Evolutionary conservation across 305 asterid species (phyloP), one percentile per base, ranked within the genome.

Genomic region (Andrographis paniculata): DNA sequence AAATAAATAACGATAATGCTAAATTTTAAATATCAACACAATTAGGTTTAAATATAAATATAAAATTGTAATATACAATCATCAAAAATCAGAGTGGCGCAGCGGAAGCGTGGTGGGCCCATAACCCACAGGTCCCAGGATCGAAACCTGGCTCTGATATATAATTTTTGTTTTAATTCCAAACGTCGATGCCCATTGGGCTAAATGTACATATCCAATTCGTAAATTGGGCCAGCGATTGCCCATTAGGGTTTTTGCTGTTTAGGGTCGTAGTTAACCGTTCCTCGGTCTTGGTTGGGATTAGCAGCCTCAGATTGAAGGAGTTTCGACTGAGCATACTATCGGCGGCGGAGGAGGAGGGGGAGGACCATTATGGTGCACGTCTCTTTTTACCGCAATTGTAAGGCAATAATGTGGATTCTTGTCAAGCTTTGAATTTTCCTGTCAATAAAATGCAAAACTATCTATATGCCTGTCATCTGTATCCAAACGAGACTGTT

Each of bases 41-140:
- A n/a, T n/a, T n/a, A n/a, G n/a, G n/a, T n/a, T n/a, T n/a, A n/a
- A n/a, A n/a, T n/a, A n/a, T n/a, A n/a, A n/a, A n/a, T n/a, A n/a
- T n/a, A n/a, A n/a, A n/a, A n/a, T n/a, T n/a, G n/a, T n/a, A n/a
- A n/a, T n/a, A n/a, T n/a, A n/a, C n/a, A n/a, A 33, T 33, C 8
- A 33, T 5, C n/a, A 33, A 13, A 6, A 33, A 33, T 33, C 11
- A 33, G n/a, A 33, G 12, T 33, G n/a, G 12, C n/a, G 38, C 84
- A 77, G 92, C 84, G 79, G 87, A 80, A 80, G 81, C 77, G 77
- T 79, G 84, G 82, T 76, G 77, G 82, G 82, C 79, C 77, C 72
- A 79, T 76, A 76, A 73, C 80, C 82, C 85, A 73, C 78, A 76
- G 74, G 80, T 66, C 80, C 78, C 69, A 76, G 76, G 91, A 80